Evolutionary conservation across 768 basidiomycete genomes (phyloP).

Genomic region (Boletus rufocinnamomeus): DNA sequence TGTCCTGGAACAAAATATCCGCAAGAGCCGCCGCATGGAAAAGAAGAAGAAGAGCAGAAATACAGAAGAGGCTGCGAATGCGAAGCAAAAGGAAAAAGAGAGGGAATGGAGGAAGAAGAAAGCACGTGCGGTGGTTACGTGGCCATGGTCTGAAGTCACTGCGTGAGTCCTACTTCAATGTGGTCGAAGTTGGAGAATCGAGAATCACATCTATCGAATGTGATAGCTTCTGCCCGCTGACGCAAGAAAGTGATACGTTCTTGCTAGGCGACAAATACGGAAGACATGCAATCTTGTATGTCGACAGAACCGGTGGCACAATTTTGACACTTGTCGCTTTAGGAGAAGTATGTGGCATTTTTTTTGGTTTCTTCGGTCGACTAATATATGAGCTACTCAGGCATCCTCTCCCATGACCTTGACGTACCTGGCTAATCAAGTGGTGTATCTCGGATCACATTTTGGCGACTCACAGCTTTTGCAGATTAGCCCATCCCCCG

Average conservation of each 20-base stretch:
- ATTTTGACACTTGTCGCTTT: slow-evolving; percentile 60
- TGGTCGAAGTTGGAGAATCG: background rate
- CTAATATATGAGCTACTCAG: slow-evolving; percentile 37
- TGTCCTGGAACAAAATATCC: slow-evolving; percentile 52
- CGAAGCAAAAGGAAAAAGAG: slow-evolving; percentile 58
- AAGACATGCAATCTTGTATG: slow-evolving; percentile 62
- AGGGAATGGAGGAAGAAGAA: slow-evolving; percentile 56
- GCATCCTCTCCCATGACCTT: slow-evolving; percentile 70
- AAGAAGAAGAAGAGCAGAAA: slow-evolving; percentile 51
- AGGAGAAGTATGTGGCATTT: slow-evolving; percentile 57
- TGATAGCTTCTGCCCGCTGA: slow-evolving; percentile 54
- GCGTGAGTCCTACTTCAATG: slow-evolving; percentile 48
- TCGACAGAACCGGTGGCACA: slow-evolving; percentile 44
- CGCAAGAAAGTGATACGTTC: slow-evolving; percentile 46
- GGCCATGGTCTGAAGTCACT: slow-evolving; percentile 76
- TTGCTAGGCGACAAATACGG: slow-evolving; percentile 75
- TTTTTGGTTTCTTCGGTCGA: slow-evolving; percentile 1
- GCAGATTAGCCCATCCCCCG: slow-evolving; percentile 50
- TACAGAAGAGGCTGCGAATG: slow-evolving; percentile 43
- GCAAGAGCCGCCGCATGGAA: slow-evolving; percentile 55
- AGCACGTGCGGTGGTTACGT: slow-evolving; percentile 56
- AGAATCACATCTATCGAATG: background rate
- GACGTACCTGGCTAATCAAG: slow-evolving; percentile 69
- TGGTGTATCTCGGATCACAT: slow-evolving; percentile 80
- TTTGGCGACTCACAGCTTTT: slow-evolving; percentile 79